Conservation (phyloP, 257 asterid genomes). For the Jacaranda mimosifolia region DNA sequence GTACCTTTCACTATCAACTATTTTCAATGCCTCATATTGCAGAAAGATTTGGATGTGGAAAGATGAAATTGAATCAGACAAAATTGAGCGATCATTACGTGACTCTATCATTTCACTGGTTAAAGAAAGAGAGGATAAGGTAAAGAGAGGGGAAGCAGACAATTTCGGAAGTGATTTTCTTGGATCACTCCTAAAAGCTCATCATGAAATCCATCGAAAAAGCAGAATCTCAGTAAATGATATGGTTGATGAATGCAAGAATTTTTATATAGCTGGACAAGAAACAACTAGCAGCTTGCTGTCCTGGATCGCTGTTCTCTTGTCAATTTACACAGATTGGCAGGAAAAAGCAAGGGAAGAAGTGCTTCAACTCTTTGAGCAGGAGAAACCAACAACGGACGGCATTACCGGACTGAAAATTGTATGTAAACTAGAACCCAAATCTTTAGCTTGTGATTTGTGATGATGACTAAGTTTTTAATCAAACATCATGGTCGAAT, state of each 20-base stretch:
- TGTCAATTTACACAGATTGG: slow-evolving; percentile 55
- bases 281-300: slow-evolving; percentile 49
- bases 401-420: slow-evolving; percentile 36
- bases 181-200: no score
- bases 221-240: no score
- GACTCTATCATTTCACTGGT: slow-evolving; percentile 43
- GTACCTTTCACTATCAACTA: background rate
- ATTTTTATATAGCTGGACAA: slow-evolving; percentile 55
- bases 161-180: background rate
- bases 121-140: slow-evolving; percentile 44
- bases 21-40: background rate
- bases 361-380: slow-evolving; percentile 36
- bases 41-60: slow-evolving; percentile 43
- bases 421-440: slow-evolving; percentile 20
- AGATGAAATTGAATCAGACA: slow-evolving; percentile 53
- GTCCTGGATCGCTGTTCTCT: slow-evolving; percentile 49
- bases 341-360: slow-evolving; percentile 58
- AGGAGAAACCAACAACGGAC: slow-evolving; percentile 39
- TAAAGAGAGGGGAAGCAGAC: slow-evolving; percentile 27
- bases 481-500: no score
- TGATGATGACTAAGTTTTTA: no score
- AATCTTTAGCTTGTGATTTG: no score
- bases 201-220: no score
- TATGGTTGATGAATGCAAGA: slow-evolving; percentile 57
- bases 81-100: slow-evolving; percentile 44